These are phyloP conservation scores for Mycena sp. DNA, from an alignment of 1,284 basidiomycete genomes.

Conservation along the genomic window DNA sequence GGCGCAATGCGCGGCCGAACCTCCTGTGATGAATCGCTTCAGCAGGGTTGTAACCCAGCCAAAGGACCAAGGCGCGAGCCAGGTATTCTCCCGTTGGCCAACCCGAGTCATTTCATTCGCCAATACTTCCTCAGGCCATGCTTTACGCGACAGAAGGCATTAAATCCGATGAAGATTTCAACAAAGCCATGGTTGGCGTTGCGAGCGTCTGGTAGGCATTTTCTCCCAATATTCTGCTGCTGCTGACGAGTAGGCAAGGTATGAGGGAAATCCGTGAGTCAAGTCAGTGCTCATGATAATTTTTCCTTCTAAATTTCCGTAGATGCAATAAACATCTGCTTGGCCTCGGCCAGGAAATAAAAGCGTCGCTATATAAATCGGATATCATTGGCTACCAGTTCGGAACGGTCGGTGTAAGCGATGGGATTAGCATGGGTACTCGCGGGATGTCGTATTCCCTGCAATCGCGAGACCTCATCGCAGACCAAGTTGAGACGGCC, in stretches of 20 bases:
- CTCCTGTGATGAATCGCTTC: slow-evolving; percentile 82
- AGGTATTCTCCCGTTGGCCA: slow-evolving; percentile 67
- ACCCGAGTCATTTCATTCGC: slow-evolving; percentile 15
- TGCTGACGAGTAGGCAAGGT: slow-evolving; percentile 58
- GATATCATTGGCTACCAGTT: slow-evolving; percentile 96
- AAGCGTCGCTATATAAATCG: slow-evolving; percentile 78
- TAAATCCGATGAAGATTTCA: slow-evolving; percentile 79
- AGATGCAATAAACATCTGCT: slow-evolving; percentile 95
- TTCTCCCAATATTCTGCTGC: slow-evolving; percentile 9
- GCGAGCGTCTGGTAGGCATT: slow-evolving; percentile 88
- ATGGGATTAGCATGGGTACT: slow-evolving; percentile 98
- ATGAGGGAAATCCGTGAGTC: slow-evolving; percentile 88
- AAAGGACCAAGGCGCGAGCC: slow-evolving; percentile 93
- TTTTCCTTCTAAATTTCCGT: slow-evolving; percentile 6
- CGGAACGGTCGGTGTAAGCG: slow-evolving; percentile 96
- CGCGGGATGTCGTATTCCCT: slow-evolving; percentile 94
- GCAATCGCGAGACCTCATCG: slow-evolving; percentile 96
- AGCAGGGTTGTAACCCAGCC: slow-evolving; percentile 86
- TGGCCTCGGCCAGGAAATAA: slow-evolving; percentile 88
- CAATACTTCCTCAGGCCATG: slow-evolving; percentile 77
- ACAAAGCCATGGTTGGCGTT: slow-evolving; percentile 96
- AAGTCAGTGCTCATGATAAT: slow-evolving; percentile 8
- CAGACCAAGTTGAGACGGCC: slow-evolving; percentile 95
- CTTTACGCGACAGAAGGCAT: slow-evolving; percentile 95
- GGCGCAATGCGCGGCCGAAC: slow-evolving; percentile 53